Base-by-base conservation (phyloP, 2,329 filamentous ascomycete species). In the Stemphylium beticola region DNA sequence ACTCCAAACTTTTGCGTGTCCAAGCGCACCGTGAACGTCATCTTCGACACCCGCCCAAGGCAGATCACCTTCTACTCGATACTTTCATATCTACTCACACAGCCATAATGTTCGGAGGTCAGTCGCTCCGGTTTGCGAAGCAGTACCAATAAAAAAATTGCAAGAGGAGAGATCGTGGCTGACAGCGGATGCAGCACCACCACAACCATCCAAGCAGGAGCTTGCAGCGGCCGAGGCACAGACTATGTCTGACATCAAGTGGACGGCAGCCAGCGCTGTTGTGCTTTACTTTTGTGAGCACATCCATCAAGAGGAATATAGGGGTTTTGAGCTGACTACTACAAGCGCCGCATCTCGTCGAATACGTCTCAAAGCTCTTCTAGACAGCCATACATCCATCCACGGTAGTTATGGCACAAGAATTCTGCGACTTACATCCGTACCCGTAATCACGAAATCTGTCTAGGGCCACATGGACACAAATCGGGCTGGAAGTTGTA, bases 241-340 rank as follows among this genome's bases (percentile, higher is more conserved):
- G 74, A 89, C 90, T 45, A 80, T 79, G 68, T 81, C 82, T 65
- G 89, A 87, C 45, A 80, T 93, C 64, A 86, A 89, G 78, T 83
- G 82, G 67, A 88, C 88, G 58, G 72, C 88, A 50, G 82, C 85
- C 34, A 85, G 86, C 14, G 87, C 87, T 60, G 80, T 87, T 34
- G 76, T 90, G 44, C 82, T 95, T 43, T 93, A 93, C 74, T 78
- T 95, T 57, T 91, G 91, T 95, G 85, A 53, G 89, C 39, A 26
- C n/a, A 31, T 44, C 14, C 31, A 11, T 11, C 2, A 15, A 24
- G n/a, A 7, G 17, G 7, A 29, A 33, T 11, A 7, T 10, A 40
- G 12, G 20, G 2, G 20, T 17, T 11, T n/a, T 26, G n/a, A n/a
- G 14, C 29, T 48, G 9, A 32, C 10, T 26, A 20, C 12, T 34